A percentile compares a stretch with the other conserved stretches of the same genome.
Conservation (phyloP, 1,284 basidiomycete species). For the Fistulina hepatica region DNA sequence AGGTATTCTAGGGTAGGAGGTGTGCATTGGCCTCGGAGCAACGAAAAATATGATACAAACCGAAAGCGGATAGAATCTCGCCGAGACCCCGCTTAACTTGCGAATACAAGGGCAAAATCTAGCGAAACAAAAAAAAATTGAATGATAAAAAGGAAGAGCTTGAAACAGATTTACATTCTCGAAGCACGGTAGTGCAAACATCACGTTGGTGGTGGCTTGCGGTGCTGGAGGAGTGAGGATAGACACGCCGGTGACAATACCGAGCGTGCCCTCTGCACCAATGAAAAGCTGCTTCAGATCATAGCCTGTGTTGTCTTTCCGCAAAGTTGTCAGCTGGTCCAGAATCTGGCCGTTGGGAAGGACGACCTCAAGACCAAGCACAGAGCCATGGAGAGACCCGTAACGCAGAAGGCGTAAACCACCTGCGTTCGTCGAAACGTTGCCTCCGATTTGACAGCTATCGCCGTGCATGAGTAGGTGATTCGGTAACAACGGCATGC, state of each 20-base stretch:
- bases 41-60: too few species aligned
- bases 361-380: constrained; percentile 96
- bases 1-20: too few species aligned
- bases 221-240: constrained; percentile 92
- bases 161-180: constrained; percentile 65
- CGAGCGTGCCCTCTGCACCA: constrained; percentile 93
- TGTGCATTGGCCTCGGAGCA: too few species aligned
- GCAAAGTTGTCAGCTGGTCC: constrained; percentile 71
- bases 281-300: constrained; percentile 99
- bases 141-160: too few species aligned
- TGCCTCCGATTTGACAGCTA: constrained; percentile 97
- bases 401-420: constrained; percentile 91
- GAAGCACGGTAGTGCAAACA: constrained; percentile 66
- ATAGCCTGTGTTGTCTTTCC: constrained; percentile 99
- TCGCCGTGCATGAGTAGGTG: too few species aligned
- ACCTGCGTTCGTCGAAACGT: constrained; percentile 95
- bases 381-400: constrained; percentile 90
- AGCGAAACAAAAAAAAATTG: too few species aligned
- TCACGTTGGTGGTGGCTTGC: constrained; percentile 69
- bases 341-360: constrained; percentile 94
- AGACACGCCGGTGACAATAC: constrained; percentile 91
- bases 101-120: constrained; percentile 59
- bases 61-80: constrained; percentile 96
- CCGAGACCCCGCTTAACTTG: constrained; percentile 69
- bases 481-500: too few species aligned